Base-by-base conservation (phyloP, 2,329 filamentous ascomycete species). In the Calonectria hongkongensis region DNA sequence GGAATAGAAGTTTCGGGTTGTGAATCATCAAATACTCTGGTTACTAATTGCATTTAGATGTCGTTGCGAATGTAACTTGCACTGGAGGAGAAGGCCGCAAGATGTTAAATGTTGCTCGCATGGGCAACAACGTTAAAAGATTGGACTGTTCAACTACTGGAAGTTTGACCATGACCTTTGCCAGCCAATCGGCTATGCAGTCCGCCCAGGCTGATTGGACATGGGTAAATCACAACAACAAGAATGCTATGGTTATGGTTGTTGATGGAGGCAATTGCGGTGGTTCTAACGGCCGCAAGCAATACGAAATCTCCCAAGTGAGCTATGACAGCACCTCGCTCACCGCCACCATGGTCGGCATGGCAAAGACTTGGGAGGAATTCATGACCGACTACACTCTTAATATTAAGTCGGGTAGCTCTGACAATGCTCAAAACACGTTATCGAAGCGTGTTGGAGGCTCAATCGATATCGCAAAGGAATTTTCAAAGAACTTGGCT, bases 91-190 rank as follows among this genome's bases (percentile, higher is more conserved):
- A 21, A 36, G n/a, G 33, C 18, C 50, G 50, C 50, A 56, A 56
- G 28, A 56, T 56, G 50, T 28, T 56, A 16, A 56, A 56, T 28
- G 28, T 56, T 36, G 50, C 50, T 21, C 50, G 50, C 28, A 56
- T 56, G 50, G 50, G 50, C 3, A 7, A 56, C 6, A 30, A 36
- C n/a, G 50, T 56, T 2, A 33, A 28, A 13, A 21, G n/a, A 4
- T 18, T 56, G 12, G 50, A 56, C 28, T 56, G 50, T 33, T 56
- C 50, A 8, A 56, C 12, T 2, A 27, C 50, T 13, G 27, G 28
- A 36, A 56, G 18, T 3, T 10, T 56, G 3, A 56, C 15, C 13
- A 56, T 56, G 50, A 33, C 50, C 2, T 56, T 56, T 28, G 30
- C 33, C 4, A 18, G n/a, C 28, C 28, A 4, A 16, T 16, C 50